Evolutionary conservation across 495 filamentous ascomycete genomes (phyloP).

Genomic region (Penicillium taxi): DNA sequence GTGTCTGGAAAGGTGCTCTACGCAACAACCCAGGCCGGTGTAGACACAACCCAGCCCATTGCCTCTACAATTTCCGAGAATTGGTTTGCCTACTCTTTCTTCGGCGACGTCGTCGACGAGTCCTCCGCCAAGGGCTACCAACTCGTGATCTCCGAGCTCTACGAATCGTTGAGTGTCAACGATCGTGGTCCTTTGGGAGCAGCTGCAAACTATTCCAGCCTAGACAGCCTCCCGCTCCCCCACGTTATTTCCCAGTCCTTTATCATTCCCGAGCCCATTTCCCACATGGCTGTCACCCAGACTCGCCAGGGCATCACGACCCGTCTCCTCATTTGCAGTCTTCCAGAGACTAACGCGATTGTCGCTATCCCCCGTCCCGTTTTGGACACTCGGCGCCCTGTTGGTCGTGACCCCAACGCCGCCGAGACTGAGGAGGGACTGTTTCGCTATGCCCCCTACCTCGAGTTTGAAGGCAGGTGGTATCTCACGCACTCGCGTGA

Average conservation of each 20-base stretch:
- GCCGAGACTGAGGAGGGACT: slow-evolving; percentile 79
- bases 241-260: slow-evolving; percentile 71
- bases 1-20: slow-evolving; percentile 75
- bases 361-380: slow-evolving; percentile 68
- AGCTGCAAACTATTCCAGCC: slow-evolving; percentile 61
- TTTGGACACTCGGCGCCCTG: slow-evolving; percentile 81
- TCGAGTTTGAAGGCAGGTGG: slow-evolving; percentile 80
- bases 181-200: slow-evolving; percentile 73
- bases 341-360: slow-evolving; percentile 63
- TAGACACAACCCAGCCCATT: slow-evolving; percentile 70
- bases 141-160: slow-evolving; percentile 79
- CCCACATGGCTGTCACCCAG: slow-evolving; percentile 72
- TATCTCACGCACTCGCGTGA: slow-evolving; percentile 76
- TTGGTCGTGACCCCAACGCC: slow-evolving; percentile 73
- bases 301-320: slow-evolving; percentile 91
- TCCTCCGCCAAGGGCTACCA: slow-evolving; percentile 74
- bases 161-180: slow-evolving; percentile 75
- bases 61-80: slow-evolving; percentile 79
- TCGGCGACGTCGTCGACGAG: slow-evolving; percentile 44
- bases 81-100: slow-evolving; percentile 92
- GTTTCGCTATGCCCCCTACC: slow-evolving; percentile 59
- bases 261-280: slow-evolving; percentile 66
- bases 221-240: slow-evolving; percentile 47
- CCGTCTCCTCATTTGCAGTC: slow-evolving; percentile 68
- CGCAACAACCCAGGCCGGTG: slow-evolving; percentile 57